phyloP scores from a whole-genome alignment of 2,329 filamentous ascomycete genomes.

The Metarhizium humberi region DNA sequence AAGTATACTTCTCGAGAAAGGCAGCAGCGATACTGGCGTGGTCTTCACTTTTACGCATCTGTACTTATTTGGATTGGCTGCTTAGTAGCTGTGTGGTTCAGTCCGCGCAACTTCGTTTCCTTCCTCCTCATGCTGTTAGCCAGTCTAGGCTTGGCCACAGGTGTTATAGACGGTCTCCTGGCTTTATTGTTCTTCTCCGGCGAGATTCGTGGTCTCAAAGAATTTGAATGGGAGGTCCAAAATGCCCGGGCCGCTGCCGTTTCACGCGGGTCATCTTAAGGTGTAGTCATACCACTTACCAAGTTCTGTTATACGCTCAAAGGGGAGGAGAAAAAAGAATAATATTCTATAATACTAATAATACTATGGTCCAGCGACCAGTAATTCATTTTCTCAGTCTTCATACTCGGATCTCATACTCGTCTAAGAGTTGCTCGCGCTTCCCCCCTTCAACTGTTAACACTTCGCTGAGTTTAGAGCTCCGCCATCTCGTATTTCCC shows the following conservation, averaged over 20 bases:
- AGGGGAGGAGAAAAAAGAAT: conserved; percentile 4
- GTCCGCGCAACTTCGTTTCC: conserved; percentile 62
- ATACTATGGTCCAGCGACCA: conserved; percentile 1
- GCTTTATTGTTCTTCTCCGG: conserved; percentile 77
- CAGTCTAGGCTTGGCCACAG: conserved; percentile 66
- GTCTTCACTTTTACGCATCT: conserved; percentile 63
- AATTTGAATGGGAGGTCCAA: conserved; percentile 88
- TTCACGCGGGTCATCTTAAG: neutral
- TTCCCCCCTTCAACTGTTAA: neutral
- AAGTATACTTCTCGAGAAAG: conserved; percentile 63
- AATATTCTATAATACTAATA: conserved; percentile 17
- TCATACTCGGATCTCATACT: neutral
- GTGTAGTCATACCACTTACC: neutral
- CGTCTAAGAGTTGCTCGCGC: neutral
- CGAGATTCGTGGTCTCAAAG: conserved; percentile 72
- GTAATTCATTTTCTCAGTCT: neutral
- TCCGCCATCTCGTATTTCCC: neutral
- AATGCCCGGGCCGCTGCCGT: conserved; percentile 48
- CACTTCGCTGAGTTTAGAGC: conserved; percentile 3
- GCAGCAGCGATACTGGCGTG: conserved; percentile 60
- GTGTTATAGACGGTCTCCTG: conserved; percentile 76
- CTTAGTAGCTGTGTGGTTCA: conserved; percentile 80
- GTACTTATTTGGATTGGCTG: conserved; percentile 62
- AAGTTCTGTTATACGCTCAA: neutral
- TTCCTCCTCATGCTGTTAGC: conserved; percentile 75